Evolutionary conservation across 1,284 basidiomycete species (phyloP).

Genomic region (Ganoderma multipileum): DNA sequence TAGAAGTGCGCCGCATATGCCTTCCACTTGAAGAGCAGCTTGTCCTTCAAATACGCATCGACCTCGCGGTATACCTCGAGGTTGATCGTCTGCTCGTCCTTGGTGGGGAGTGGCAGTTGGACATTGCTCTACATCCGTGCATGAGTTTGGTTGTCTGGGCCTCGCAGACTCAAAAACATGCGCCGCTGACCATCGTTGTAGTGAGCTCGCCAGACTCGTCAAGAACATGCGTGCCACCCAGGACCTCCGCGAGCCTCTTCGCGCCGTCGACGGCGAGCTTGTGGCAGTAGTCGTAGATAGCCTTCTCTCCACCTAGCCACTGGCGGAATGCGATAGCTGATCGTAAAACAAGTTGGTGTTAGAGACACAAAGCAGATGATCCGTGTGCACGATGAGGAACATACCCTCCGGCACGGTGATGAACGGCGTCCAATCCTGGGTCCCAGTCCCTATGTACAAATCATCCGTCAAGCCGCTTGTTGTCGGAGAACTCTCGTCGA

Average conservation of each 20-base stretch:
- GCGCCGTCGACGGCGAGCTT: constrained; percentile 79
- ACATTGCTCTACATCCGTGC: constrained; percentile 41
- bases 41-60: constrained; percentile 42
- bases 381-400: neutral
- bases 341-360: neutral
- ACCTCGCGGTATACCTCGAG: constrained; percentile 36
- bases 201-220: constrained; percentile 67
- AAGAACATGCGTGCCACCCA: constrained; percentile 69
- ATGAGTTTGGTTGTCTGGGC: neutral
- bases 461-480: neutral
- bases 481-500: neutral
- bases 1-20: constrained; percentile 52
- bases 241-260: constrained; percentile 62
- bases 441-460: constrained; percentile 67
- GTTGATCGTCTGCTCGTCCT: constrained; percentile 23
- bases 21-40: constrained; percentile 52
- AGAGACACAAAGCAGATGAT: constrained; percentile 9
- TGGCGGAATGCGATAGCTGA: constrained; percentile 79
- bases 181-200: constrained; percentile 68
- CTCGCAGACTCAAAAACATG: neutral
- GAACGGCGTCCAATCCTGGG: constrained; percentile 62
- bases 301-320: constrained; percentile 84
- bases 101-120: constrained; percentile 37
- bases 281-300: constrained; percentile 81
- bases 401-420: constrained; percentile 65